phyloP scores from a whole-genome alignment of 2,329 filamentous ascomycete species.

The Chaetomiaceae sp. region DNA sequence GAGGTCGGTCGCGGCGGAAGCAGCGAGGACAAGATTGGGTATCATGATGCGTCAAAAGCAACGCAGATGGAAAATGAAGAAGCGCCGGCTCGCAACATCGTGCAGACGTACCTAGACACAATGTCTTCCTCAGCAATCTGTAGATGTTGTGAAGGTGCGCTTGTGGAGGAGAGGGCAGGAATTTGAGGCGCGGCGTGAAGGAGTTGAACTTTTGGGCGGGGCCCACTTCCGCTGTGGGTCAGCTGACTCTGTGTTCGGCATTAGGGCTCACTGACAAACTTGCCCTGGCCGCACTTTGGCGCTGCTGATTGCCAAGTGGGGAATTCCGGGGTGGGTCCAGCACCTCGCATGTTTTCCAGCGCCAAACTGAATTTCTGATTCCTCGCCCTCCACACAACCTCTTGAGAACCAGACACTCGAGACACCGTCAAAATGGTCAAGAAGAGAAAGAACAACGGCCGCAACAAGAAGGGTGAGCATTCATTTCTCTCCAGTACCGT shows the following conservation, averaged over 20 bases:
- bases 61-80: constrained; percentile 12
- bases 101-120: constrained; percentile 59
- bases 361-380: constrained; percentile 20
- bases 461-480: constrained; percentile 30
- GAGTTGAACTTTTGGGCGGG: constrained; percentile 27
- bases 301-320: constrained; percentile 3
- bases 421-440: constrained; percentile 64
- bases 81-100: constrained; percentile 40
- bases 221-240: constrained; percentile 24
- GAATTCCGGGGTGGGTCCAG: constrained; percentile 19
- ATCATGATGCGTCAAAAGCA: constrained; percentile 30
- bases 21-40: constrained; percentile 25
- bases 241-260: constrained; percentile 22
- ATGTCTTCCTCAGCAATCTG: constrained; percentile 62
- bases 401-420: constrained; percentile 34
- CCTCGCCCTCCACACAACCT: constrained; percentile 22
- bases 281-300: constrained; percentile 21
- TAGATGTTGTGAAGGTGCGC: constrained; percentile 45
- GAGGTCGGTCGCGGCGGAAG: constrained; percentile 8
- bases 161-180: constrained; percentile 26
- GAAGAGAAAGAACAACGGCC: constrained; percentile 58
- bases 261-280: constrained; percentile 24
- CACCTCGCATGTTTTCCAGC: constrained; percentile 17
- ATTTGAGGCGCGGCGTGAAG: constrained; percentile 24
- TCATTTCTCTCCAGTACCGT: background rate